Evolutionary conservation across 768 basidiomycete genomes (phyloP).

Genomic region (Pleurotus pulmonarius): DNA sequence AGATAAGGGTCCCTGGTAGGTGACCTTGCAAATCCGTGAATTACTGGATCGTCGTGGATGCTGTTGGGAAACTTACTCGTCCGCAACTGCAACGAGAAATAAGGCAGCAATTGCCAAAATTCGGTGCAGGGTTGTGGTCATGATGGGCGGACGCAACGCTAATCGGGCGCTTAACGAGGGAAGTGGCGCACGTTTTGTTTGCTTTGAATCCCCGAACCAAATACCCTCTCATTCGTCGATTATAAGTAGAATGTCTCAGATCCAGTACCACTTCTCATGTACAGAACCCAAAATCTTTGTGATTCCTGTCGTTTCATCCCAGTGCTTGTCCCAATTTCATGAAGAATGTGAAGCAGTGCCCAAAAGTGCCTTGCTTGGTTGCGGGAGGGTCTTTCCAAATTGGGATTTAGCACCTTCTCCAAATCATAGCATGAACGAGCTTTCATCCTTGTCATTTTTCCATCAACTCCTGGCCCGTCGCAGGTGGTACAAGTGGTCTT

Average conservation of each 20-base stretch:
- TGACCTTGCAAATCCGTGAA: no score
- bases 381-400: conserved; percentile 7
- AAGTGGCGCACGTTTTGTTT: no score
- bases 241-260: no score
- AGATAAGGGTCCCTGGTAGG: conserved; percentile 66
- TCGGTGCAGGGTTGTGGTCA: background rate
- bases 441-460: background rate
- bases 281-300: no score
- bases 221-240: no score
- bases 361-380: background rate
- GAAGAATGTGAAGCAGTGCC: no score
- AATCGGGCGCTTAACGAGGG: no score
- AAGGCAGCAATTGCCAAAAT: background rate
- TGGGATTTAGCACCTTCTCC: conserved; percentile 1
- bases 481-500: no score
- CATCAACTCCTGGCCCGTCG: background rate
- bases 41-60: background rate
- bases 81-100: background rate
- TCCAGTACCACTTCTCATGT: no score
- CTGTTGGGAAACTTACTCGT: background rate
- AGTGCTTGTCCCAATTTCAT: no score
- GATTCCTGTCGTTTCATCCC: no score
- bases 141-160: background rate
- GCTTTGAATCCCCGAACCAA: no score
- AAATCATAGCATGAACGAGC: background rate